A percentile compares a stretch with the other conserved stretches of the same genome.
Conservation (phyloP, 257 asterid species). For the Osmanthus fragrans region DNA sequence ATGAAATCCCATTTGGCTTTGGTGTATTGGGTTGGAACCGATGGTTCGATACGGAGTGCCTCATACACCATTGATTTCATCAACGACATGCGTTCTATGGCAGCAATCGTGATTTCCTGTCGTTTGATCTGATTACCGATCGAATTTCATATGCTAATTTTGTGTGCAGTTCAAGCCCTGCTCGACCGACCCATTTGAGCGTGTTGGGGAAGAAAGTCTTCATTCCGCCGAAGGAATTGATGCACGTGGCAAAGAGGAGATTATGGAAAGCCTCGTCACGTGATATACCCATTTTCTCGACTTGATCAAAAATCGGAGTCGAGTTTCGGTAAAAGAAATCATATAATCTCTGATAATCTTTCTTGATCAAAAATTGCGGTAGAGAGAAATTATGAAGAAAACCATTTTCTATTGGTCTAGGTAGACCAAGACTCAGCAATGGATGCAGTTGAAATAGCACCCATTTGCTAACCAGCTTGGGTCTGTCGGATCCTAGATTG, state of each 20-base stretch:
- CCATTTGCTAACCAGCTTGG: slow-evolving; percentile 34
- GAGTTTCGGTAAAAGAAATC: slow-evolving; percentile 62
- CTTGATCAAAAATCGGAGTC: slow-evolving; percentile 55
- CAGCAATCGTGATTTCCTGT: slow-evolving; percentile 53
- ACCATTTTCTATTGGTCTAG: slow-evolving; percentile 52
- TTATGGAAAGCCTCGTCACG: slow-evolving; percentile 86
- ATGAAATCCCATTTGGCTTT: slow-evolving; percentile 59
- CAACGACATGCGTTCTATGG: slow-evolving; percentile 68
- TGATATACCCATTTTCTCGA: slow-evolving; percentile 48
- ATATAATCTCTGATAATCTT: slow-evolving; percentile 57
- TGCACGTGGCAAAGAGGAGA: slow-evolving; percentile 69
- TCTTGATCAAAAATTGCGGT: slow-evolving; percentile 59
- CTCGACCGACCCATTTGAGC: slow-evolving; percentile 69
- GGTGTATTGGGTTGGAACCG: slow-evolving; percentile 73
- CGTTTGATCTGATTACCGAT: slow-evolving; percentile 42
- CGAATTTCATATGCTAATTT: slow-evolving; percentile 63
- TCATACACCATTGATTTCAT: slow-evolving; percentile 82
- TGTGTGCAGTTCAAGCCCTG: slow-evolving; percentile 56
- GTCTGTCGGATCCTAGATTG: slow-evolving; percentile 64
- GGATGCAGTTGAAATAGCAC: too few species aligned
- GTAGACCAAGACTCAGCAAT: too few species aligned
- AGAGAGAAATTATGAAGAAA: slow-evolving; percentile 55
- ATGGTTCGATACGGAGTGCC: slow-evolving; percentile 70
- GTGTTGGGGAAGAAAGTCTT: slow-evolving; percentile 72
- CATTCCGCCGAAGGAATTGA: slow-evolving; percentile 83